Evolutionary conservation across 2,329 filamentous ascomycete species (phyloP).

Genomic region (Hymenoscyphus infarciens): DNA sequence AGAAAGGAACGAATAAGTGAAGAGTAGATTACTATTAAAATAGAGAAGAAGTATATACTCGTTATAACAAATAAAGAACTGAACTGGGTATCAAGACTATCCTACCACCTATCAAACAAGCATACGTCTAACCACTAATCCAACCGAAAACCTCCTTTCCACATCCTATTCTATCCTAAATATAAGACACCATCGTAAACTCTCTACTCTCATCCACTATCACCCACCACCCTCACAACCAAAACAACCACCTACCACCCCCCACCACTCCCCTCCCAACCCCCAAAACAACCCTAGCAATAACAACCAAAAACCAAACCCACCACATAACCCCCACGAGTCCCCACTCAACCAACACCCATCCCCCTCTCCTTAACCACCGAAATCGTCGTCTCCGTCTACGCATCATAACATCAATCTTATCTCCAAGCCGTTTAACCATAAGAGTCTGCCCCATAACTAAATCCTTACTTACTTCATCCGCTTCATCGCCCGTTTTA

Average conservation of each 20-base stretch:
- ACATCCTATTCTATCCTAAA: not conserved
- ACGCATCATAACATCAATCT: slow-evolving; percentile 72
- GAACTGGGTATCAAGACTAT: not conserved
- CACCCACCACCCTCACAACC: slow-evolving; percentile 47
- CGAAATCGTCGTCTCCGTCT: slow-evolving; percentile 64
- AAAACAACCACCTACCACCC: slow-evolving; percentile 76
- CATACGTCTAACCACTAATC: not conserved
- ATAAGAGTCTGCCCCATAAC: slow-evolving; percentile 73
- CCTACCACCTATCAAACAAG: not conserved
- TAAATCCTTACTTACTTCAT: slow-evolving; percentile 72
- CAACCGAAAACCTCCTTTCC: not conserved
- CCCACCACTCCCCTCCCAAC: slow-evolving; percentile 56
- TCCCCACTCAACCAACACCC: slow-evolving; percentile 81
- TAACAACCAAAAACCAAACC: slow-evolving; percentile 84
- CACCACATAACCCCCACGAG: slow-evolving; percentile 91
- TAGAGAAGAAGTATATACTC: too few relatives aligned
- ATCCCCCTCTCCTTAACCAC: slow-evolving; percentile 72
- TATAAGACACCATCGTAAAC: not conserved
- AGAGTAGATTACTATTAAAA: not conserved
- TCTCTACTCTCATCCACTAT: not conserved
- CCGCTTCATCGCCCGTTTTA: slow-evolving; percentile 70
- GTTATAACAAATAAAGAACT: not conserved
- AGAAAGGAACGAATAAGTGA: not conserved
- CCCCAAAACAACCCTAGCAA: slow-evolving; percentile 63
- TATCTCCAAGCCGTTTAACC: slow-evolving; percentile 76